phyloP scores from a whole-genome alignment of 2,329 filamentous ascomycete species.

The Rutstroemia sp. region DNA sequence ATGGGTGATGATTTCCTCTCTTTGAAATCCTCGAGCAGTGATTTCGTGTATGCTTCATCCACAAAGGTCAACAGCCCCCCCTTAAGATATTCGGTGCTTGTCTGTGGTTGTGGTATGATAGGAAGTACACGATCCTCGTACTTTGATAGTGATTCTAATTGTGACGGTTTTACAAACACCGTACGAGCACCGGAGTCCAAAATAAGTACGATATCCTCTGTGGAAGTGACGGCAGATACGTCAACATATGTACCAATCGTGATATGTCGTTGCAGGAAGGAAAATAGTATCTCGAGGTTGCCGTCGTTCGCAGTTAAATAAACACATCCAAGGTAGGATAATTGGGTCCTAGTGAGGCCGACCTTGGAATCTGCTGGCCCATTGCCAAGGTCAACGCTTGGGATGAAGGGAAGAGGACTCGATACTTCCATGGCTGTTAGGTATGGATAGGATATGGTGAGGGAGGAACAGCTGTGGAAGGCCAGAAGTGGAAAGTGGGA shows the following conservation, averaged over 20 bases:
- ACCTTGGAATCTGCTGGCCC: conserved; percentile 42
- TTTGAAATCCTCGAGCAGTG: conserved; percentile 19
- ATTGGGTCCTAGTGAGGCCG: conserved; percentile 49
- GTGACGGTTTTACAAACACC: conserved; percentile 70
- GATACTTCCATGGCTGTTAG: conserved; percentile 50
- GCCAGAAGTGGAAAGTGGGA: too few species aligned
- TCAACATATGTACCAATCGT: conserved; percentile 66
- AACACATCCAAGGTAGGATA: conserved; percentile 50
- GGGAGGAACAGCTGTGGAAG: too few species aligned
- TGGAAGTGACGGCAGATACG: conserved; percentile 58
- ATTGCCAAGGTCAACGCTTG: conserved; percentile 47
- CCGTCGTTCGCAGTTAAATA: conserved; percentile 44
- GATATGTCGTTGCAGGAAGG: conserved; percentile 42
- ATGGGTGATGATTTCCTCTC: conserved; percentile 25
- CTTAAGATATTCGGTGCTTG: conserved; percentile 20
- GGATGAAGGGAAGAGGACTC: conserved; percentile 55
- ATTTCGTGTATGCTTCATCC: conserved; percentile 33
- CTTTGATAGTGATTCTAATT: conserved; percentile 51
- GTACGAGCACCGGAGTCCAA: conserved; percentile 80
- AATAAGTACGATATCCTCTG: conserved; percentile 69
- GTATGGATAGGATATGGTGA: neutral
- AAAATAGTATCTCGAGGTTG: conserved; percentile 25
- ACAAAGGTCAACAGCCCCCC: conserved; percentile 30
- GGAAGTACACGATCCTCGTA: conserved; percentile 51
- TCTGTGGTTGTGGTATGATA: conserved; percentile 24